phyloP scores from a whole-genome alignment of 805 yeast genomes.

The Yarrowia hollandica region DNA sequence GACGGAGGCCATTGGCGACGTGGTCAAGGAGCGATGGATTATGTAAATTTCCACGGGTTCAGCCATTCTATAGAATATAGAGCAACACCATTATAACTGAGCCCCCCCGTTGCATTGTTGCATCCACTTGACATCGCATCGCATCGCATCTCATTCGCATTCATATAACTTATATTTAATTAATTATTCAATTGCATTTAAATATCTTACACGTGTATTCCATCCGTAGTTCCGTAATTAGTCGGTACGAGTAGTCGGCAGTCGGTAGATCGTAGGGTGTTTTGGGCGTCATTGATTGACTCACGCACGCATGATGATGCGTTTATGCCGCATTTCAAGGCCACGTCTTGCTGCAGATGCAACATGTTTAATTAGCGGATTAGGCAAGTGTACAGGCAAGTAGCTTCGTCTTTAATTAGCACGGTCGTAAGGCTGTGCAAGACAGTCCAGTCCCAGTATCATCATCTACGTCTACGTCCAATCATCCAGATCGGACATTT shows the following conservation, averaged over 20 bases:
- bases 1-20: constrained; percentile 16
- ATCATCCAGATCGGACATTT: too few relatives aligned
- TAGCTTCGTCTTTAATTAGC: background rate
- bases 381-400: background rate
- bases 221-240: background rate
- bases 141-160: background rate
- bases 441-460: too few relatives aligned
- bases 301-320: too few relatives aligned
- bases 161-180: constrained; percentile 10
- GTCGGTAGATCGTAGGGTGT: too few relatives aligned
- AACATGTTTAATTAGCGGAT: background rate
- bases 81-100: constrained; percentile 16
- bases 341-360: constrained; percentile 4
- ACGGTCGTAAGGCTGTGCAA: constrained; percentile 2
- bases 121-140: background rate
- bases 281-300: background rate
- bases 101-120: constrained; percentile 18
- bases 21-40: constrained; percentile 26
- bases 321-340: background rate
- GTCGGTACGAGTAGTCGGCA: too few relatives aligned
- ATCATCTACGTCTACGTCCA: too few relatives aligned
- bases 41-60: background rate
- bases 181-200: constrained; percentile 6
- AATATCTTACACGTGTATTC: background rate
- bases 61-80: background rate